These are phyloP conservation scores for Leccinum broughii DNA, from an alignment of 768 basidiomycete genomes.

Conservation along the genomic window DNA sequence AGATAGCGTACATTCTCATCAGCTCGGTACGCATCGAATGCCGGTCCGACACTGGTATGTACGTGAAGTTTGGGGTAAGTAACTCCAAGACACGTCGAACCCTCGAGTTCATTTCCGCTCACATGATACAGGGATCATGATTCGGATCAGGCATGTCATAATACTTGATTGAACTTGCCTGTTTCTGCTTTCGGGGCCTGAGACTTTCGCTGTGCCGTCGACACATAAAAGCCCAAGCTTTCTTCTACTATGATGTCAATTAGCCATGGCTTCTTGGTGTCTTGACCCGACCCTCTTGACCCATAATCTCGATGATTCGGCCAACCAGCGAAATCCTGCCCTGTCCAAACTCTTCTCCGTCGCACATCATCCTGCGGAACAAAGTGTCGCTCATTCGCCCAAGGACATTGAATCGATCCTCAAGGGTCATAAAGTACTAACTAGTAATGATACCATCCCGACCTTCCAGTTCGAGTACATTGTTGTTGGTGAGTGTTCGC, in stretches of 20 bases:
- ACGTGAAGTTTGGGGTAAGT: background rate
- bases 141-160: background rate
- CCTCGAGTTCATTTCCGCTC: background rate
- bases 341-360: conserved; percentile 3
- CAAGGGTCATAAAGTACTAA: background rate
- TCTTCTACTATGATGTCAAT: too few species aligned
- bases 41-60: background rate
- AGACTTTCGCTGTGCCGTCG: too few species aligned
- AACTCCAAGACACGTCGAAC: background rate
- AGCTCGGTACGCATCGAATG: background rate
- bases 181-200: background rate
- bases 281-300: background rate
- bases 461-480: conserved; percentile 11
- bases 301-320: background rate
- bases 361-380: background rate
- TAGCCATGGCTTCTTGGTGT: too few species aligned
- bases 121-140: background rate
- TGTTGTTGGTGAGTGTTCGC: conserved; percentile 10
- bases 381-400: background rate
- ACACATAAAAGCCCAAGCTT: too few species aligned
- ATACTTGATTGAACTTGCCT: background rate
- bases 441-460: background rate
- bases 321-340: background rate
- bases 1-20: background rate
- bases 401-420: conserved; percentile 6